Conservation (phyloP, 441 rosid species). For the Mallotus repandus region DNA sequence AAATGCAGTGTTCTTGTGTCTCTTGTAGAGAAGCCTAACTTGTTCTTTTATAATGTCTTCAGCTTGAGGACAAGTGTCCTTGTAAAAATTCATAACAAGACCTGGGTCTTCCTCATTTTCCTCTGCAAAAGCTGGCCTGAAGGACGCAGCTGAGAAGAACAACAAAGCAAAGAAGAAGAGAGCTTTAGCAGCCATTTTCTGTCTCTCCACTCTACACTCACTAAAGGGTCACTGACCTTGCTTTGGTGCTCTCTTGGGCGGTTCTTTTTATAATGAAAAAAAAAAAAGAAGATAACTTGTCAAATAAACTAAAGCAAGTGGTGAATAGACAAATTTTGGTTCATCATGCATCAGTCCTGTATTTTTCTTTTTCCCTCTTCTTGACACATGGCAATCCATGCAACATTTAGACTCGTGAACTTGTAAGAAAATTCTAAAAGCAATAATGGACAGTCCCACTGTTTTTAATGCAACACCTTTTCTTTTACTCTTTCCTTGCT, state of each 20-base stretch:
- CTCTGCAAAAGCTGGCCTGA: slow-evolving; percentile 42
- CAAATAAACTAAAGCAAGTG: not conserved
- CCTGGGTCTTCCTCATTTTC: slow-evolving; percentile 57
- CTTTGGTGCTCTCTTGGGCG: slow-evolving; percentile 11
- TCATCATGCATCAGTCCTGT: not conserved
- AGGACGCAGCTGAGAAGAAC: slow-evolving; percentile 43
- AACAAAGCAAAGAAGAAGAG: slow-evolving; percentile 56
- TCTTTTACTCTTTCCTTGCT: too few species aligned
- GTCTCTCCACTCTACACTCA: slow-evolving; percentile 9
- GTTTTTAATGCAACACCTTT: too few species aligned
- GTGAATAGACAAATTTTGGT: not conserved
- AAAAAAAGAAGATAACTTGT: not conserved
- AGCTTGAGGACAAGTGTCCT: slow-evolving; percentile 90
- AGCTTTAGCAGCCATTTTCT: slow-evolving; percentile 51
- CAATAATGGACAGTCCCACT: not conserved
- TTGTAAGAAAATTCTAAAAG: not conserved
- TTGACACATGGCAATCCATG: not conserved
- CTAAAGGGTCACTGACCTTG: slow-evolving; percentile 32
- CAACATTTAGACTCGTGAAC: not conserved
- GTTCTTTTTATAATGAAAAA: slow-evolving; percentile 42
- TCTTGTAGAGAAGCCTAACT: slow-evolving; percentile 90
- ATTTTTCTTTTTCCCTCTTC: not conserved
- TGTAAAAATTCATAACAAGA: slow-evolving; percentile 77
- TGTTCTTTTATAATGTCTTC: slow-evolving; percentile 87
- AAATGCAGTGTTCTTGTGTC: slow-evolving; percentile 99